Evolutionary conservation across 2,329 filamentous ascomycete genomes (phyloP).

Genomic region (Chaetomium strumarium): DNA sequence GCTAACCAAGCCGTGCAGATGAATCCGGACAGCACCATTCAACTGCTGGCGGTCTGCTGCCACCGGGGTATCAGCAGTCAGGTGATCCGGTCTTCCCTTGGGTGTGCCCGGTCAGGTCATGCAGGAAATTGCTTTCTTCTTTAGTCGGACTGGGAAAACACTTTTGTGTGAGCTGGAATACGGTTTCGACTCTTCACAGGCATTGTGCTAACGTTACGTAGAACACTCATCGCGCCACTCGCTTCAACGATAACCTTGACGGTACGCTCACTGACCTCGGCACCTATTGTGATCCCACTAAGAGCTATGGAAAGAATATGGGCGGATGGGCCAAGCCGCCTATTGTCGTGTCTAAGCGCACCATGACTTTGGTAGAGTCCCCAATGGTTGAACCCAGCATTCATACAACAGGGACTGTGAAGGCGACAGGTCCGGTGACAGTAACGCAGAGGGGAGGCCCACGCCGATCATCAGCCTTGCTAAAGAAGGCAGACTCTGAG

Average conservation of each 20-base stretch:
- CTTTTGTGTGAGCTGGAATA: slow-evolving; percentile 13
- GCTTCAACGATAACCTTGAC: slow-evolving; percentile 24
- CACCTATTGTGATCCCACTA: slow-evolving; percentile 5
- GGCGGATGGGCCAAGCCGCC: slow-evolving; percentile 11
- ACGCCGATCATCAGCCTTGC: background rate
- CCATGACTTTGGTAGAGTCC: slow-evolving; percentile 6
- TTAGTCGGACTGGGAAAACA: slow-evolving; percentile 17
- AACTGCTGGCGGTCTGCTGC: slow-evolving; percentile 19
- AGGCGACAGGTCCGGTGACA: background rate
- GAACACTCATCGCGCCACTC: slow-evolving; percentile 12
- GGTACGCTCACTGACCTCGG: slow-evolving; percentile 23
- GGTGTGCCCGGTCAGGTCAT: slow-evolving; percentile 20
- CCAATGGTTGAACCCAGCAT: slow-evolving; percentile 9
- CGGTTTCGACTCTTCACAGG: background rate
- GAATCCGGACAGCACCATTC: background rate
- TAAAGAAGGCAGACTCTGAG: no score
- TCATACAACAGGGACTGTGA: background rate
- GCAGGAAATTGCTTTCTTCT: slow-evolving; percentile 8
- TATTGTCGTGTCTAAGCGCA: slow-evolving; percentile 12
- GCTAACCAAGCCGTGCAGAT: background rate
- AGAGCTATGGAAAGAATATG: slow-evolving; percentile 7
- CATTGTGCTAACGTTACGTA: background rate
- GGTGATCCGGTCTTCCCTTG: slow-evolving; percentile 16
- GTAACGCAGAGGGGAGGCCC: slow-evolving; percentile 2
- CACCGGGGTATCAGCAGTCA: slow-evolving; percentile 15